A percentile compares a stretch with the other conserved stretches of the same genome.
These are phyloP conservation scores for Trichomonas tenax DNA, from an alignment of 208 protist species.

Conservation along the genomic window DNA sequence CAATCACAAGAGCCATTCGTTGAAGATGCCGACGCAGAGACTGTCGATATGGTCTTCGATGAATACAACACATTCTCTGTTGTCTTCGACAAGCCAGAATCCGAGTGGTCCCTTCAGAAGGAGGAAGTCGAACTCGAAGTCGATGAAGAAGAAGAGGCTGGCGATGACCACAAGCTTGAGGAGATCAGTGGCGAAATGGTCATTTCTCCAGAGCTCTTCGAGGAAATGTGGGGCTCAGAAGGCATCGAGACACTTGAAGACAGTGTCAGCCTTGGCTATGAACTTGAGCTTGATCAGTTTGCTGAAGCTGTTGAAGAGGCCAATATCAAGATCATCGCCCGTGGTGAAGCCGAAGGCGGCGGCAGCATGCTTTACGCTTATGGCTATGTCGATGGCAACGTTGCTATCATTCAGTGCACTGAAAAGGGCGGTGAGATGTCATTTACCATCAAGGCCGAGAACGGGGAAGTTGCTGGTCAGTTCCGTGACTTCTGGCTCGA, in stretches of 20 bases:
- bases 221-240: not conserved
- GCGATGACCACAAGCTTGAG: not conserved
- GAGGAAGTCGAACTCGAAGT: not conserved
- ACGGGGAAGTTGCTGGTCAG: not conserved
- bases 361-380: not conserved
- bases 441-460: conserved; percentile 1
- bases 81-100: not conserved
- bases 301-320: not conserved
- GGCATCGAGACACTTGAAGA: not conserved
- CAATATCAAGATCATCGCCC: not conserved
- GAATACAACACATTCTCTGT: conserved; percentile 18
- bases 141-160: not conserved
- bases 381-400: not conserved
- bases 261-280: not conserved
- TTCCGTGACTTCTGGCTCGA: not conserved
- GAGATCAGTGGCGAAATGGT: not conserved
- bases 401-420: not conserved
- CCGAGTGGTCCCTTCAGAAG: not conserved
- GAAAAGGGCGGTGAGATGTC: not conserved
- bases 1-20: not conserved
- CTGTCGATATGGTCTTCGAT: not conserved
- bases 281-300: not conserved
- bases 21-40: not conserved
- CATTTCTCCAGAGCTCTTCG: not conserved
- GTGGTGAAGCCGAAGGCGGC: not conserved